A percentile compares a stretch with the other conserved stretches of the same genome.
phyloP scores from a whole-genome alignment of 176 grass and related monocot species.

The Aegilops umbellulata region DNA sequence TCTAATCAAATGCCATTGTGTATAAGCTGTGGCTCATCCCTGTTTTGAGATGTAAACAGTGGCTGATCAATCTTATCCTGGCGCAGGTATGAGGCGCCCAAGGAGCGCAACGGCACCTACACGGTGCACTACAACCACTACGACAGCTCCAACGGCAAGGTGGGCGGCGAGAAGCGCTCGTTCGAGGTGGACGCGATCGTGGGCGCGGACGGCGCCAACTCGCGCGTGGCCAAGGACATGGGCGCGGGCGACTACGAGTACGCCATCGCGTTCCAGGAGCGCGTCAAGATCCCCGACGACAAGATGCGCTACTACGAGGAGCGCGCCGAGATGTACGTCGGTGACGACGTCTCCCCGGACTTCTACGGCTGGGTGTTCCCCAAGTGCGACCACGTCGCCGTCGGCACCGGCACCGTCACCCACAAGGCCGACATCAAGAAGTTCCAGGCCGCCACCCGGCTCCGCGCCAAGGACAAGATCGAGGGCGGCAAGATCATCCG shows the following conservation, averaged over 20 bases:
- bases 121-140: constrained; percentile 83
- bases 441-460: constrained; percentile 92
- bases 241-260: constrained; percentile 96
- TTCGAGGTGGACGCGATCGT: constrained; percentile 89
- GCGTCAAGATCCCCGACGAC: constrained; percentile 78
- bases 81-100: constrained; percentile 49
- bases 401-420: constrained; percentile 94
- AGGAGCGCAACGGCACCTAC: constrained; percentile 62
- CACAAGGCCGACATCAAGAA: constrained; percentile 98
- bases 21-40: neutral
- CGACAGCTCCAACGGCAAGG: constrained; percentile 52
- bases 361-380: constrained; percentile 99
- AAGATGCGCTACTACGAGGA: constrained; percentile 99
- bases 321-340: constrained; percentile 98
- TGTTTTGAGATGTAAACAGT: neutral
- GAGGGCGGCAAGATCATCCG: constrained; percentile 94
- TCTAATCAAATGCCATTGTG: neutral
- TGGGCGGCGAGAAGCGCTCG: constrained; percentile 54
- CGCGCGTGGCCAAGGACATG: constrained; percentile 90
- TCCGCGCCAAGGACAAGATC: constrained; percentile 94
- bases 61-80: neutral
- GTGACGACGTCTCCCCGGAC: constrained; percentile 95
- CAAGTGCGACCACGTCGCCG: constrained; percentile 97
- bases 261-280: constrained; percentile 97
- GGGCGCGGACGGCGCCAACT: constrained; percentile 97